phyloP scores from a whole-genome alignment of 306 rosid genomes.

The Vicia sativa region DNA sequence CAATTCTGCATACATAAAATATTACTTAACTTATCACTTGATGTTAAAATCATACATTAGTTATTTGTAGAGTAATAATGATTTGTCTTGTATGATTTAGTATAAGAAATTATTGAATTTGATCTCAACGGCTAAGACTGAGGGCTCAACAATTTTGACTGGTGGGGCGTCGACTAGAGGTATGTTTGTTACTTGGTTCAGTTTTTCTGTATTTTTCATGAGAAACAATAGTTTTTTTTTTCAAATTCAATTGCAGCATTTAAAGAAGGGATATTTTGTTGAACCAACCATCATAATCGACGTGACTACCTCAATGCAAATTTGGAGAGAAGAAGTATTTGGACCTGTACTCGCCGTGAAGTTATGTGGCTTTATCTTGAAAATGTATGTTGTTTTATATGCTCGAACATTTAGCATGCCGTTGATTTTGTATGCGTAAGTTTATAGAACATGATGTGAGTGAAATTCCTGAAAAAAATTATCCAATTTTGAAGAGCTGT shows the following conservation, averaged over 20 bases:
- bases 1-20: too few relatives aligned
- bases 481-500: too few relatives aligned
- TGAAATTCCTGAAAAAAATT: too few relatives aligned
- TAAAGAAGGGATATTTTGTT: too few relatives aligned
- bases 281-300: conserved; percentile 73
- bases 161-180: conserved; percentile 94
- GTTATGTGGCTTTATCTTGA: conserved; percentile 76
- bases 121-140: conserved; percentile 77
- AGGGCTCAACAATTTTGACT: conserved; percentile 80
- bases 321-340: conserved; percentile 96
- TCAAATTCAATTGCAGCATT: conserved; percentile 63
- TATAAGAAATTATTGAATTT: conserved; percentile 78
- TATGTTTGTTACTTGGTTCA: conserved; percentile 36
- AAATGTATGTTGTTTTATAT: too few relatives aligned
- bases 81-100: conserved; percentile 51
- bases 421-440: too few relatives aligned
- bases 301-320: conserved; percentile 90
- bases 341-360: conserved; percentile 93
- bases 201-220: conserved; percentile 22
- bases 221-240: background rate
- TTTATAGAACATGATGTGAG: too few relatives aligned
- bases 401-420: too few relatives aligned
- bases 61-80: too few relatives aligned
- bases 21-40: too few relatives aligned
- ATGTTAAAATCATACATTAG: too few relatives aligned